Evolutionary conservation across 1,139 yeast genomes (phyloP), one percentile per base, ranked within the genome.

Genomic region (Kodamaea arcana): DNA sequence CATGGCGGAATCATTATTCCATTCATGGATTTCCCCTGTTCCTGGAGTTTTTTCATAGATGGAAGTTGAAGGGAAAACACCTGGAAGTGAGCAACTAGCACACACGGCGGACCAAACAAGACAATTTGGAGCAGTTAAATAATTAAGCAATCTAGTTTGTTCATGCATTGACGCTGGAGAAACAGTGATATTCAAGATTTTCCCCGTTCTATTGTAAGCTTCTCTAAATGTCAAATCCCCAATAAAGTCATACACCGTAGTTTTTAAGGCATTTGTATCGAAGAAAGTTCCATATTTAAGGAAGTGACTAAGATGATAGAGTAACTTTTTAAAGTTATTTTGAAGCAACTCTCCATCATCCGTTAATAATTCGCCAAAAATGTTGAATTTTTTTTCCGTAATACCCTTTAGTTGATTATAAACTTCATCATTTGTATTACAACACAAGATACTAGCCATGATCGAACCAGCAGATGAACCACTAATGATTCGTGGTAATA

Each of bases 381-480:
- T 84, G 50, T 81, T 78, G 51, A 88, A 83, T 33, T 78, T 77
- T 33, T 70, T 65, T 11, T 69, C 69, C 24, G 80, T 65, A 24
- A 85, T 68, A 3, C 74, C 68, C 25, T 67, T 67, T 30, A 85
- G 60, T 17, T 85, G 58, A 4, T 58, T 66, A 17, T 74, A 66
- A 2, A 85, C 72, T 55, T 90, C 97, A 31, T 79, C 85, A 46
- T 81, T 82, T 11, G 81, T 76, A 51, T 84, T 87, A 14, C 85
- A 82, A 51, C 96, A 87, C 33, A 92, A 66, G 13, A 90, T 78
- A 37, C 95, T 78, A 10, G 98, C 97, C 38, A 94, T 82, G 36
- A 92, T 90, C 1, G 97, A 88, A 13, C 99, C 99, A 0, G 97
- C 95, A 11, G 96, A 86, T 9, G 95, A 83, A 1, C 99, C 98